Evolutionary conservation across 1,284 basidiomycete species (phyloP).

Genomic region (Rhodotorula glutinis): DNA sequence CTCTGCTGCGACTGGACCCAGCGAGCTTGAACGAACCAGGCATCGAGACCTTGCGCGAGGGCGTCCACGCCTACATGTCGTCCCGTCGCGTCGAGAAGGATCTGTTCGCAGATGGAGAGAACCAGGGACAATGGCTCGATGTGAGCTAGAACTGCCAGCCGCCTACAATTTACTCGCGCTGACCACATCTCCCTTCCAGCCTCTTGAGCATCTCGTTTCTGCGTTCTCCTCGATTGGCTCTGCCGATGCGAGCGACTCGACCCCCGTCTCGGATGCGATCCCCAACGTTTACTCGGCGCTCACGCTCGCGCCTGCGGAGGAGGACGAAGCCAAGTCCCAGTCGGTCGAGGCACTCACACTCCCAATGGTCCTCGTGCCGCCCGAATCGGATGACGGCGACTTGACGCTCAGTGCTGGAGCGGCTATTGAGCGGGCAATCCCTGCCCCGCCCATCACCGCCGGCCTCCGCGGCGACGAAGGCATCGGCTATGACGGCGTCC

Average conservation of each 20-base stretch:
- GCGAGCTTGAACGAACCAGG: constrained; percentile 4
- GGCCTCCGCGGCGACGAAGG: constrained; percentile 58
- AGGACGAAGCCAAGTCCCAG: constrained; percentile 52
- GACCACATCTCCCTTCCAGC: constrained; percentile 2
- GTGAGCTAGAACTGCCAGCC: constrained; percentile 9
- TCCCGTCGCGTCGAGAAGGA: constrained; percentile 33
- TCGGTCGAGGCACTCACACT: constrained; percentile 61
- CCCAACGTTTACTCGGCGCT: constrained; percentile 36
- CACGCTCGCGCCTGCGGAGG: constrained; percentile 24
- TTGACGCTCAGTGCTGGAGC: constrained; percentile 44
- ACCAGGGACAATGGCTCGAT: constrained; percentile 37
- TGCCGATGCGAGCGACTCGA: constrained; percentile 5
- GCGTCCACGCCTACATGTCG: constrained; percentile 32
- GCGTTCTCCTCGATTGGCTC: constrained; percentile 16
- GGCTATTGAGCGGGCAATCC: constrained; percentile 51
- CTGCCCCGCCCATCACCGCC: constrained; percentile 21
- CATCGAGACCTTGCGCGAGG: constrained; percentile 29
- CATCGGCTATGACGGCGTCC: constrained; percentile 57
- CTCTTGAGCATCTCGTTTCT: constrained; percentile 28
- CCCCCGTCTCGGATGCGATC: constrained; percentile 41
- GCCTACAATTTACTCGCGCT: neutral
- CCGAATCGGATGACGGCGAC: constrained; percentile 76
- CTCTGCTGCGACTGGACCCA: constrained; percentile 35
- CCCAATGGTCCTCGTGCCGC: constrained; percentile 76
- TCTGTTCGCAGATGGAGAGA: constrained; percentile 37